These are phyloP conservation scores for Sporobolomyces pararoseus DNA, from an alignment of 768 basidiomycete genomes.

Conservation along the genomic window DNA sequence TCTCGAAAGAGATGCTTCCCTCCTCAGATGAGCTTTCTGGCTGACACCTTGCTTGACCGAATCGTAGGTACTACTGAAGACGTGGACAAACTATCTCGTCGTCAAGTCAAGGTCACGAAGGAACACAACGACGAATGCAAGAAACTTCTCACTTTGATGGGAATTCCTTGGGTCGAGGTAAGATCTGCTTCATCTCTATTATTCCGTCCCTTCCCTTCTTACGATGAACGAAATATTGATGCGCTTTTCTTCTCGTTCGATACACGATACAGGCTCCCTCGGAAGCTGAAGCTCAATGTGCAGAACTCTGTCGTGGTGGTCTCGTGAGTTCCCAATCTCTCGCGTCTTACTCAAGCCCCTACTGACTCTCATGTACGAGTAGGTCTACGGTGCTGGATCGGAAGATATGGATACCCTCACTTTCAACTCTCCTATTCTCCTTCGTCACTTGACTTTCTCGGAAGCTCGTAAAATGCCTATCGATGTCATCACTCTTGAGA, in stretches of 20 bases:
- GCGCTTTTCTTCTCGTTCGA: not conserved
- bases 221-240: no score
- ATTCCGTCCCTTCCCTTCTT: not conserved
- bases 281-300: constrained; percentile 98
- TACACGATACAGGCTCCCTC: constrained; percentile 75
- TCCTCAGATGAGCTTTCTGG: no score
- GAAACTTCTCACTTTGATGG: constrained; percentile 83
- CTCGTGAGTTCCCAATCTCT: constrained; percentile 57
- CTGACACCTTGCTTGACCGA: not conserved
- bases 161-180: constrained; percentile 89
- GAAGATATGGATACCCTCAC: constrained; percentile 99
- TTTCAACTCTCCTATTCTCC: constrained; percentile 83
- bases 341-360: not conserved
- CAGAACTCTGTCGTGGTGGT: constrained; percentile 92
- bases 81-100: constrained; percentile 78
- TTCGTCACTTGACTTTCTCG: constrained; percentile 93
- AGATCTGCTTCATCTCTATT: constrained; percentile 47
- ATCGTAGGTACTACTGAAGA: constrained; percentile 80
- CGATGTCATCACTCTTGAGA: constrained; percentile 77
- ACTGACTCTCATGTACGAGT: not conserved
- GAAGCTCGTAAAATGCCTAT: constrained; percentile 98
- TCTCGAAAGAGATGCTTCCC: not conserved
- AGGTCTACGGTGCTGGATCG: constrained; percentile 96
- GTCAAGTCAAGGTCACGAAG: constrained; percentile 88
- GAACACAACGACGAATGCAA: constrained; percentile 96